Evolutionary conservation across 2,329 filamentous ascomycete genomes (phyloP), one percentile per base, ranked within the genome.

Genomic region (Coccinonectria pachysandricola): DNA sequence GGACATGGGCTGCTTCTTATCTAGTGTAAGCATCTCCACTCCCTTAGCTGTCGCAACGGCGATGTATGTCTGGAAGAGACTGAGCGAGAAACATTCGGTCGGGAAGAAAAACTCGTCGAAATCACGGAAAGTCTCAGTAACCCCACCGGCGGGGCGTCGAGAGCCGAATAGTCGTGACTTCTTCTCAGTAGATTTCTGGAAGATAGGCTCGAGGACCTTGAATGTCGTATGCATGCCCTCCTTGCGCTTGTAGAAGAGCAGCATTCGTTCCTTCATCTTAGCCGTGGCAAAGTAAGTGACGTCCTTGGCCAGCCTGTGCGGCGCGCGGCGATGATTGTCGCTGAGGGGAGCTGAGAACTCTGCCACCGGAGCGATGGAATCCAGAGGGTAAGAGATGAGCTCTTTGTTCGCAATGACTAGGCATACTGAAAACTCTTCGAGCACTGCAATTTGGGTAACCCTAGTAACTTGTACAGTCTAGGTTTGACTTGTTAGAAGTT

Each of bases 91-190:
- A 54, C 86, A 95, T 51, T 98, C 92, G 3, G 83, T 79, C 0
- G 91, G 91, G 42, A 98, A 87, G 59, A 96, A 98, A 57, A 98
- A 98, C 43, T 96, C 91, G 59, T 98, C 91, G 52, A 87, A 98
- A 50, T 98, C 91, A 36, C 91, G 80, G 75, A 96, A 98, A 45
- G 88, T 88, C 45, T 98, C 91, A 0, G 88, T 95, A 33, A 72
- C 76, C 12, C 85, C 85, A 15, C 69, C 66, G 7, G 71, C 70
- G 8, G 60, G 56, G 32, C 60, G 61, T 11, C 75, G 76, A 37
- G 63, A 57, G 19, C 72, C 67, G 36, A 78, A 77, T 9, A 78
- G 52, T 7, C 84, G 75, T 4, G 75, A 71, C 45, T 79, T 83
- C 62, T 82, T 88, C 48, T 93, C 83, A 0, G 82, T 78, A 1